Percentiles rank a stretch among this genome's conserved stretches.
Conservation (phyloP, 2,329 filamentous ascomycete genomes). For the Pseudophaeomoniella oleicola region DNA sequence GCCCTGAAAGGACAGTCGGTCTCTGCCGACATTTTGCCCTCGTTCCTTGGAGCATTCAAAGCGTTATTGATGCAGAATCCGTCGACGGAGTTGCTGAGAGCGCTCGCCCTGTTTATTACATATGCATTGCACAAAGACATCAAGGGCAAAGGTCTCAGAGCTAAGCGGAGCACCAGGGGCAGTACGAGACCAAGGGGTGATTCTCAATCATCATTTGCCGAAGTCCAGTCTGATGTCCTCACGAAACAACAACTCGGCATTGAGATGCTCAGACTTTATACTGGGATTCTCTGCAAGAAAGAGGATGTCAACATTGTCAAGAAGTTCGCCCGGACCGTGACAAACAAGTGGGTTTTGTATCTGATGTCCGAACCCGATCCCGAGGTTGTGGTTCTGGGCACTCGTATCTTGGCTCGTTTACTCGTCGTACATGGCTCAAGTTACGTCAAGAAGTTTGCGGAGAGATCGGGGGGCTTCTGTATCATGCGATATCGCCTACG, state of each 20-base stretch:
- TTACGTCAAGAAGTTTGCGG: conserved; percentile 74
- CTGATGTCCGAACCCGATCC: conserved; percentile 76
- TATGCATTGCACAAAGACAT: conserved; percentile 65
- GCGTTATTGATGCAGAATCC: conserved; percentile 67
- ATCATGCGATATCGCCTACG: conserved; percentile 73
- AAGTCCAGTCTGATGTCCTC: conserved; percentile 18
- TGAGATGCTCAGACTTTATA: conserved; percentile 62
- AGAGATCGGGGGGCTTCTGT: conserved; percentile 74
- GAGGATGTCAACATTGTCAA: conserved; percentile 54
- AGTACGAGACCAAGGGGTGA: conserved; percentile 12
- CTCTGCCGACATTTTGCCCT: conserved; percentile 53
- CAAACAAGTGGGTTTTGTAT: conserved; percentile 93
- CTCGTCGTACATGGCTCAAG: conserved; percentile 66
- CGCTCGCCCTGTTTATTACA: conserved; percentile 81
- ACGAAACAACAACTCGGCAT: conserved; percentile 58
- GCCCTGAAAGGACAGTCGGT: conserved; percentile 77
- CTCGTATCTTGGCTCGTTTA: conserved; percentile 70
- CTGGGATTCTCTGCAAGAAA: conserved; percentile 61
- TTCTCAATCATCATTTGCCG: conserved; percentile 17
- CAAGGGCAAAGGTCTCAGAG: conserved; percentile 23
- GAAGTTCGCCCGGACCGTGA: conserved; percentile 87
- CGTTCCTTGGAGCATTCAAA: conserved; percentile 67
- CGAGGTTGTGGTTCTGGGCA: conserved; percentile 65
- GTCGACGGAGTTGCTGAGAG: conserved; percentile 71
- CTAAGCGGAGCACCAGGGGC: conserved; percentile 29